These are phyloP conservation scores for Biscogniauxia mediterranea DNA, from an alignment of 2,329 filamentous ascomycete genomes.

Conservation along the genomic window DNA sequence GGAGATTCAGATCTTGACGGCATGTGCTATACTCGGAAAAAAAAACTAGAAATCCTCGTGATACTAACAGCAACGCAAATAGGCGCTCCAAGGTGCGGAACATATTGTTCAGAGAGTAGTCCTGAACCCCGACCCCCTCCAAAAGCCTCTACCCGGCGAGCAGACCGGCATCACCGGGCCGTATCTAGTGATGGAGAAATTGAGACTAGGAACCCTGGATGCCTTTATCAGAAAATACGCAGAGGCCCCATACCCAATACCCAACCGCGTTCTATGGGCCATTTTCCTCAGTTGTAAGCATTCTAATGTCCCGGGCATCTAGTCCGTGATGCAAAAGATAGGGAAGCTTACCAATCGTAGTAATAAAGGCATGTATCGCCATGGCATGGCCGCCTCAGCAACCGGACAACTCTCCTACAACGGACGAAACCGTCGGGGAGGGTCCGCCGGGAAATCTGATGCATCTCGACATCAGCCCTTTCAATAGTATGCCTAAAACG, in stretches of 20 bases:
- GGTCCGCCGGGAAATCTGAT: not conserved
- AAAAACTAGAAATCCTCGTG: too few relatives aligned
- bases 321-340: not conserved
- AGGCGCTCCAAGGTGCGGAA: not conserved
- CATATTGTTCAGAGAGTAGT: not conserved
- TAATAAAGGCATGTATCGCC: not conserved
- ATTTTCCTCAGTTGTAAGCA: not conserved
- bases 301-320: not conserved
- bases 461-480: not conserved
- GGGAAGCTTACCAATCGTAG: not conserved
- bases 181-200: not conserved
- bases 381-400: not conserved
- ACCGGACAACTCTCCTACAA: not conserved
- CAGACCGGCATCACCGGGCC: not conserved
- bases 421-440: not conserved
- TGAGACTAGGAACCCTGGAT: not conserved
- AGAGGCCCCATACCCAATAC: not conserved
- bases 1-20: not conserved
- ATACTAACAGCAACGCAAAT: not conserved
- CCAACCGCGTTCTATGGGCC: not conserved
- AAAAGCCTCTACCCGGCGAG: not conserved
- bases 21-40: not conserved
- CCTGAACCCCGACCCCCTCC: not conserved
- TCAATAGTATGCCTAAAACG: not conserved
- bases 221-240: not conserved